Conservation (phyloP, 2,329 filamentous ascomycete species). For the Colletotrichum sp. region DNA sequence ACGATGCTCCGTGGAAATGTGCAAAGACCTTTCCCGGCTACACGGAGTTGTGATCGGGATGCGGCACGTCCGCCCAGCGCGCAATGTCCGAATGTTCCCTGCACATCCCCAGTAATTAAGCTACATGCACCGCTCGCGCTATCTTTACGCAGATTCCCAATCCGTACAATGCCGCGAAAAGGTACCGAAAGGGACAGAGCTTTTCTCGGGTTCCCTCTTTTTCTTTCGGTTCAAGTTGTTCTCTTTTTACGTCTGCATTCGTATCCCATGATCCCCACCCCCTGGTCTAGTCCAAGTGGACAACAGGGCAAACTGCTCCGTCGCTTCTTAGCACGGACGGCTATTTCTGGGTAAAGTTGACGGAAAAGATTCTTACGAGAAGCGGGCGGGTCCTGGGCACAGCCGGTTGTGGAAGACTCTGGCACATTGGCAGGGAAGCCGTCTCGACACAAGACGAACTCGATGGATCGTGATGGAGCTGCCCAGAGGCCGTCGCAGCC, state of each 20-base stretch:
- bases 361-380: not conserved
- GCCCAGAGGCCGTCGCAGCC: not conserved
- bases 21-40: not conserved
- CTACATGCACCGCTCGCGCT: not conserved
- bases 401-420: not conserved
- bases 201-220: not conserved
- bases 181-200: not conserved
- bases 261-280: not conserved
- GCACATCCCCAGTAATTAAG: not conserved
- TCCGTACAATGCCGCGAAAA: not conserved
- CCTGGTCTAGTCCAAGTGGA: not conserved
- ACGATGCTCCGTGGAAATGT: not conserved
- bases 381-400: not conserved
- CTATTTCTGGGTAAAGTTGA: conserved; percentile 2
- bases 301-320: not conserved
- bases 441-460: fast-evolving
- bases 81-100: not conserved
- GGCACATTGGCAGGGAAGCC: not conserved
- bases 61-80: not conserved
- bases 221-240: not conserved
- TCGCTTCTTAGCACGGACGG: not conserved
- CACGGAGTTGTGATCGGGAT: not conserved
- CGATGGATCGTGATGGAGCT: not conserved
- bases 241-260: not conserved
- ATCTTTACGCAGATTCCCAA: not conserved